Evolutionary conservation across 176 grass and related monocot species (phyloP).

Genomic region (Microstegium vimineum): DNA sequence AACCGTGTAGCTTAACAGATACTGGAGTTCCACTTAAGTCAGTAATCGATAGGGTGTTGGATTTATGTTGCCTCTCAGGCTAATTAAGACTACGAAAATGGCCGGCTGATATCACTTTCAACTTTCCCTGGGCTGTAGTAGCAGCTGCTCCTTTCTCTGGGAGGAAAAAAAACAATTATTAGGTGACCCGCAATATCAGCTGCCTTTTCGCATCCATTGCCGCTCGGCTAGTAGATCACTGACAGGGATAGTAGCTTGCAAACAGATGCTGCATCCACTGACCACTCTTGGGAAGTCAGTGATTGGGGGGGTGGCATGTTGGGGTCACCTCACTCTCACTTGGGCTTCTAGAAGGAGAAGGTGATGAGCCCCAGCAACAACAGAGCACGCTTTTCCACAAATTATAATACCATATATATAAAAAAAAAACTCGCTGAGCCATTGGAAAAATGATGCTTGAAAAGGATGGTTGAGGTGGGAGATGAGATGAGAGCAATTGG

Average conservation of each 20-base stretch:
- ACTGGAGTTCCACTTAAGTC: background rate
- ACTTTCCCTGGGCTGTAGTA: constrained; percentile 18
- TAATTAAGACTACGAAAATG: constrained; percentile 21
- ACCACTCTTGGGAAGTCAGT: constrained; percentile 31
- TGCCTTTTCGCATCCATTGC: constrained; percentile 23
- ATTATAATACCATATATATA: background rate
- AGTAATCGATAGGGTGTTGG: constrained; percentile 21
- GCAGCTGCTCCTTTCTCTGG: background rate
- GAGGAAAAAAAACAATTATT: background rate
- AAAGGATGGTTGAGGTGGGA: constrained; percentile 27
- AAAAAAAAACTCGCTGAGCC: constrained; percentile 9
- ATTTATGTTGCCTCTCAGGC: background rate
- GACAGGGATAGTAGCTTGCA: constrained; percentile 10
- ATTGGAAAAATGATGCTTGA: constrained; percentile 31
- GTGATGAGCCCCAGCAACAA: constrained; percentile 5
- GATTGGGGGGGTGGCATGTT: constrained; percentile 13
- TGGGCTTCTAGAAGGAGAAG: constrained; percentile 59
- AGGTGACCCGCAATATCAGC: constrained; percentile 6
- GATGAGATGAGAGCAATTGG: constrained; percentile 22
- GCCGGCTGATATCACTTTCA: constrained; percentile 24
- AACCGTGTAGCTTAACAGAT: background rate
- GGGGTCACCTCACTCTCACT: constrained; percentile 25
- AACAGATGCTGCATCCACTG: constrained; percentile 32
- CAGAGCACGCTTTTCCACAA: constrained; percentile 25
- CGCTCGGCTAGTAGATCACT: constrained; percentile 14